Evolutionary conservation across 2,329 filamentous ascomycete genomes (phyloP).

Genomic region (Penicillium glabrum): DNA sequence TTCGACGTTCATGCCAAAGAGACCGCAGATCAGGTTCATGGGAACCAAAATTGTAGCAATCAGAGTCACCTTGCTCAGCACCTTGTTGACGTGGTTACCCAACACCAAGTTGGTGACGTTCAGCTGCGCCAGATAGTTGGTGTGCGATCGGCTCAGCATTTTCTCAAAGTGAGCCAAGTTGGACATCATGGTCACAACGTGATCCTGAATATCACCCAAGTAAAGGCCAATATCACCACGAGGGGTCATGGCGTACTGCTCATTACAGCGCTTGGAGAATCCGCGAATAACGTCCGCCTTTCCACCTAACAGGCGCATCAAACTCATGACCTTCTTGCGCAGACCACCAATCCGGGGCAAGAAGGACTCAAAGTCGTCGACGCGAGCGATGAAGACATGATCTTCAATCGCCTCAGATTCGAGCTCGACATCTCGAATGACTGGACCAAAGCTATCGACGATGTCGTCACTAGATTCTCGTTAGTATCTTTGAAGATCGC

Average conservation of each 20-base stretch:
- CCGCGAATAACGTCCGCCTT: constrained; percentile 98
- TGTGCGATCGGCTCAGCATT: constrained; percentile 90
- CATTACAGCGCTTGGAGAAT: constrained; percentile 98
- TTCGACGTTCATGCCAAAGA: constrained; percentile 54
- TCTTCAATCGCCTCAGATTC: constrained; percentile 95
- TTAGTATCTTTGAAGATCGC: constrained; percentile 7
- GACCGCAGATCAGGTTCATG: constrained; percentile 79
- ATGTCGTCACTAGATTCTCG: constrained; percentile 75
- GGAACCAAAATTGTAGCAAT: constrained; percentile 94
- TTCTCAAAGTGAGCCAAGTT: constrained; percentile 96
- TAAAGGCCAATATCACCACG: constrained; percentile 97
- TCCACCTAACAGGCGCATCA: constrained; percentile 89
- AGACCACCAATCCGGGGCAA: constrained; percentile 84
- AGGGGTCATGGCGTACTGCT: constrained; percentile 92
- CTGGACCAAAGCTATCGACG: constrained; percentile 89
- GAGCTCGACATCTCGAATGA: constrained; percentile 80
- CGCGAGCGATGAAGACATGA: constrained; percentile 86
- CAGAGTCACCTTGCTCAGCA: constrained; percentile 92
- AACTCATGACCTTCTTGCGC: constrained; percentile 90
- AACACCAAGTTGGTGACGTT: constrained; percentile 88
- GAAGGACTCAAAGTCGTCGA: constrained; percentile 85
- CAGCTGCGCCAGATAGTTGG: constrained; percentile 93
- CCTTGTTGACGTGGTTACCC: constrained; percentile 83
- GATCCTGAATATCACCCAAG: constrained; percentile 95
- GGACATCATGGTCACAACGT: constrained; percentile 99